Conservation (phyloP, 1,284 basidiomycete species). For the Somion occarium region DNA sequence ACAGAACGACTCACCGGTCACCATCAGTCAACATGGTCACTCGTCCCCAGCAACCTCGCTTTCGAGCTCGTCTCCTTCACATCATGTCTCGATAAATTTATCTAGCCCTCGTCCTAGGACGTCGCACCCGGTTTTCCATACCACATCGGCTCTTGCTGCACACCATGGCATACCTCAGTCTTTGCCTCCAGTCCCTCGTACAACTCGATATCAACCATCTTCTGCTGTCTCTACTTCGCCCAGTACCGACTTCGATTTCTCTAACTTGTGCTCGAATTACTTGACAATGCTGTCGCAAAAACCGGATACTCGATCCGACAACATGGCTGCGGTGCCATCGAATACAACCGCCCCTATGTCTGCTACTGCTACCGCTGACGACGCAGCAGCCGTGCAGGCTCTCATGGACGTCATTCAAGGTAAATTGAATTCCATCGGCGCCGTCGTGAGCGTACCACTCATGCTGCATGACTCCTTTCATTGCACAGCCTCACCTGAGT, state of each 20-base stretch:
- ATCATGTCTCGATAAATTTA: slow-evolving; percentile 43
- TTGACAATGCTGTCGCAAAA: slow-evolving; percentile 43
- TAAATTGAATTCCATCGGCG: slow-evolving; percentile 15
- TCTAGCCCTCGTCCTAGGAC: slow-evolving; percentile 37
- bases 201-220: slow-evolving; percentile 40
- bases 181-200: slow-evolving; percentile 59
- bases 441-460: not conserved
- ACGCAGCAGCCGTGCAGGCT: slow-evolving; percentile 32
- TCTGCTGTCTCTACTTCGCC: slow-evolving; percentile 22
- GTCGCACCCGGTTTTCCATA: slow-evolving; percentile 40
- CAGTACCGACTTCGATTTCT: slow-evolving; percentile 29
- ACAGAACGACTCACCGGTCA: slow-evolving; percentile 26
- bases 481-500: slow-evolving; percentile 33
- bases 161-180: slow-evolving; percentile 72
- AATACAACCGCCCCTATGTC: slow-evolving; percentile 12
- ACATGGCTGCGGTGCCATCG: slow-evolving; percentile 4
- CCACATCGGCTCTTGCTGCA: slow-evolving; percentile 54
- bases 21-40: slow-evolving; percentile 28
- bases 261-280: slow-evolving; percentile 39
- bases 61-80: slow-evolving; percentile 33
- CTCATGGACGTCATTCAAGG: slow-evolving; percentile 41
- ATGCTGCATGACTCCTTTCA: slow-evolving; percentile 5
- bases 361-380: slow-evolving; percentile 13
- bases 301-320: slow-evolving; percentile 21
- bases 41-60: slow-evolving; percentile 31